Evolutionary conservation across 1,284 basidiomycete species (phyloP).

Genomic region (Malassezia japonica): DNA sequence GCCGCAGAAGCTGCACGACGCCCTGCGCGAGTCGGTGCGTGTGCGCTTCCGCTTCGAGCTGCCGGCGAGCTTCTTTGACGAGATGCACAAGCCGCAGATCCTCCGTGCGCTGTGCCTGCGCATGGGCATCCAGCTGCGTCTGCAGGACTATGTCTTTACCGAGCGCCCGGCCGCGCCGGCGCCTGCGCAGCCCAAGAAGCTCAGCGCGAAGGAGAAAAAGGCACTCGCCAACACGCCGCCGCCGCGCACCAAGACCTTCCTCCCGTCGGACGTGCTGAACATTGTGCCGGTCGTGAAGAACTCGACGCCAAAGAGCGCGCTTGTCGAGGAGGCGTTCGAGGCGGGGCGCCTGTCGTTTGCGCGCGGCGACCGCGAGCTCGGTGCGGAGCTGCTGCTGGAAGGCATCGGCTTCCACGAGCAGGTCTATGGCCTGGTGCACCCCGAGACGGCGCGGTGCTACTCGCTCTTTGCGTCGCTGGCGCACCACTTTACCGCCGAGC

Average conservation of each 20-base stretch:
- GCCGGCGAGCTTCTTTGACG: conserved; percentile 48
- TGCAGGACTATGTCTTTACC: conserved; percentile 52
- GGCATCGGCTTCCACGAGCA: conserved; percentile 55
- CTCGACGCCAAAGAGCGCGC: conserved; percentile 51
- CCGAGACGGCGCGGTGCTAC: conserved; percentile 54
- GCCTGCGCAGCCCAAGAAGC: conserved; percentile 38
- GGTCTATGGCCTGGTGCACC: conserved; percentile 55
- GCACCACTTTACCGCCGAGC: conserved; percentile 40
- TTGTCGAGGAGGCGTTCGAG: conserved; percentile 55
- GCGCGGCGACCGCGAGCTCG: conserved; percentile 52
- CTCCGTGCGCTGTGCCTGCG: conserved; percentile 54
- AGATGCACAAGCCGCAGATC: conserved; percentile 50
- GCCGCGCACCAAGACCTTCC: conserved; percentile 50
- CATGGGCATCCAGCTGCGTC: conserved; percentile 54
- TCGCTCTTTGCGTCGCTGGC: conserved; percentile 52
- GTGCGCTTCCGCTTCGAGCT: conserved; percentile 53
- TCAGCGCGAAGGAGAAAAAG: conserved; percentile 11
- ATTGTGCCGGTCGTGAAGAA: conserved; percentile 54
- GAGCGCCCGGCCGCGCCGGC: conserved; percentile 22
- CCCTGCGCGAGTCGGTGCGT: conserved; percentile 51
- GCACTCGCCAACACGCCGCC: conserved; percentile 19
- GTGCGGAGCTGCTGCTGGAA: conserved; percentile 55
- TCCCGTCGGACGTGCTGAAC: conserved; percentile 53
- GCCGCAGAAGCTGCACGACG: conserved; percentile 50
- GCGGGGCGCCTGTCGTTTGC: conserved; percentile 53